phyloP scores from a whole-genome alignment of 2,329 filamentous ascomycete species.

The Fusarium sp. region DNA sequence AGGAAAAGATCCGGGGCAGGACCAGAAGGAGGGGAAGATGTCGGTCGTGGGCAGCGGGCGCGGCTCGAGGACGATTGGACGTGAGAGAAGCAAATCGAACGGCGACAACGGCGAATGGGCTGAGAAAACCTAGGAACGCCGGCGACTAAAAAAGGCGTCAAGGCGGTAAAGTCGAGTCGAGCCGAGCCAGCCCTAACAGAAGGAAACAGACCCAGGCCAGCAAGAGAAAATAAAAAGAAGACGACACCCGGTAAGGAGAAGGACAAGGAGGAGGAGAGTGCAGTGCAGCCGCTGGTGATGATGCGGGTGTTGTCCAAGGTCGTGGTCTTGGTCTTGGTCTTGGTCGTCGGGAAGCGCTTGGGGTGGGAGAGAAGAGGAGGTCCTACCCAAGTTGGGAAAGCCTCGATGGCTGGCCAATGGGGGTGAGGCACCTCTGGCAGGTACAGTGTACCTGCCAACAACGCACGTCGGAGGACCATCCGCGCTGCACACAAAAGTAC shows the following conservation, averaged over 20 bases:
- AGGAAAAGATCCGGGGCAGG: conserved; percentile 8
- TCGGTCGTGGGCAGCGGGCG: conserved; percentile 26
- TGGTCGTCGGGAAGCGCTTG: conserved; percentile 33
- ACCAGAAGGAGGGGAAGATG: background rate
- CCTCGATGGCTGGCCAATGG: conserved; percentile 19
- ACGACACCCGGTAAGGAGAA: conserved; percentile 13
- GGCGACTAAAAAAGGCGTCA: conserved; percentile 1
- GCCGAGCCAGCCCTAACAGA: conserved; percentile 19
- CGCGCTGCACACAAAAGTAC: conserved; percentile 9
- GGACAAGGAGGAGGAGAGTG: conserved; percentile 9
- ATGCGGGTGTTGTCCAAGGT: conserved; percentile 33
- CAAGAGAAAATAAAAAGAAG: conserved; percentile 1
- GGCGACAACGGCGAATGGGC: conserved; percentile 25
- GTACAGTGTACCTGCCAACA: conserved; percentile 18
- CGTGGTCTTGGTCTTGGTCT: conserved; percentile 21
- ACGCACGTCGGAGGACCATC: background rate
- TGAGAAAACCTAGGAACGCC: conserved; percentile 24
- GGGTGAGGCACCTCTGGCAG: conserved; percentile 9
- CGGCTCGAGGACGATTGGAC: conserved; percentile 29
- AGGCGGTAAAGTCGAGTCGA: conserved; percentile 20
- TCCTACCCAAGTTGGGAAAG: conserved; percentile 36
- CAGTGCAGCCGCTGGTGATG: conserved; percentile 29
- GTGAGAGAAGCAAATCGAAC: conserved; percentile 31
- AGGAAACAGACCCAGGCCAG: conserved; percentile 25
- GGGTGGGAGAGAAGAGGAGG: conserved; percentile 37